These are phyloP conservation scores for Fusarium ramigenum DNA, from an alignment of 2,329 filamentous ascomycete genomes.

Conservation along the genomic window DNA sequence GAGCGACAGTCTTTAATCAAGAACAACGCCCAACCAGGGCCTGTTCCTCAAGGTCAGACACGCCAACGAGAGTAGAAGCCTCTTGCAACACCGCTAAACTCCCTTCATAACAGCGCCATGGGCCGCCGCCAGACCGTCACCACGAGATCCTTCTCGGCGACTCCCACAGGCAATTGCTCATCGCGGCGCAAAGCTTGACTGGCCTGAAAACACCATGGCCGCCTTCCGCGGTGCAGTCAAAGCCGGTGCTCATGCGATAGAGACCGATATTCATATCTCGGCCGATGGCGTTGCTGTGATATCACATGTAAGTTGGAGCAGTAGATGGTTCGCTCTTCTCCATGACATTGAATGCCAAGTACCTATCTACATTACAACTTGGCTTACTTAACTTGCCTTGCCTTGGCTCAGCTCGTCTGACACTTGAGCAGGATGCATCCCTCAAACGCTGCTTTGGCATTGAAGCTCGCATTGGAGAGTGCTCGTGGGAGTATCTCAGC, in stretches of 20 bases:
- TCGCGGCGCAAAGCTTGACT: conserved; percentile 79
- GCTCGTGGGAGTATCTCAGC: conserved; percentile 77
- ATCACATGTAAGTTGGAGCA: conserved; percentile 69
- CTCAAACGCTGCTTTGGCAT: conserved; percentile 84
- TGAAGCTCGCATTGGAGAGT: conserved; percentile 77
- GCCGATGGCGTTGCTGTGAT: conserved; percentile 86
- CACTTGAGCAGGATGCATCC: conserved; percentile 69
- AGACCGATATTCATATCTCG: conserved; percentile 88
- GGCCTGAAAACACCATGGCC: conserved; percentile 86
- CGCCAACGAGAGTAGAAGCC: neutral
- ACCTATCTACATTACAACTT: neutral
- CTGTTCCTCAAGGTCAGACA: conserved; percentile 21
- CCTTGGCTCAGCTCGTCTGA: neutral
- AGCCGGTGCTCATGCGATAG: conserved; percentile 81
- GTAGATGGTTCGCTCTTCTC: neutral
- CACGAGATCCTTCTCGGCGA: conserved; percentile 38
- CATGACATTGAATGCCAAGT: neutral
- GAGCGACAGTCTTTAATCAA: conserved; percentile 16
- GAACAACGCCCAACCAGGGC: conserved; percentile 14
- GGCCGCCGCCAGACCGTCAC: conserved; percentile 46
- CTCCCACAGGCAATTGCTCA: conserved; percentile 81
- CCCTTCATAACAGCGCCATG: conserved; percentile 40
- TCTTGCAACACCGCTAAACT: neutral
- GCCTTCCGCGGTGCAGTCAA: conserved; percentile 79
- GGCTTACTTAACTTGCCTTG: neutral